Percentiles rank a stretch among this genome's conserved stretches.
These are phyloP conservation scores for Pogostemon cablin DNA, from an alignment of 257 asterid species.

Conservation along the genomic window DNA sequence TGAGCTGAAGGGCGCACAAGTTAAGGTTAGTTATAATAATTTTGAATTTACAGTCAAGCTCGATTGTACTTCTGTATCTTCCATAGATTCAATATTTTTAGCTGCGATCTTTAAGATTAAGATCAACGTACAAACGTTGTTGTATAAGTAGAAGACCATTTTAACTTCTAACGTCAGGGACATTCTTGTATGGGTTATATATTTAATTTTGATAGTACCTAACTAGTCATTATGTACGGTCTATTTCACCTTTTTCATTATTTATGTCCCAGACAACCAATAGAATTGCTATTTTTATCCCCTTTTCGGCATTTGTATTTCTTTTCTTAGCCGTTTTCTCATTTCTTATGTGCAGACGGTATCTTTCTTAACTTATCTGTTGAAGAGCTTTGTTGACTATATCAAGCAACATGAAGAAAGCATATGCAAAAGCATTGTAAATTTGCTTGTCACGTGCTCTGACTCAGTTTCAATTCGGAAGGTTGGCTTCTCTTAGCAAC, in stretches of 20 bases:
- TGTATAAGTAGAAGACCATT: constrained; percentile 1
- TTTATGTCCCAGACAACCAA: neutral
- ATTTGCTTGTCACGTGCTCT: constrained; percentile 97
- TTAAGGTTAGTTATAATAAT: constrained; percentile 60
- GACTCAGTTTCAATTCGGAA: constrained; percentile 96
- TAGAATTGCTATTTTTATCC: constrained; percentile 7
- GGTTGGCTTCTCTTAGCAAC: constrained; percentile 49
- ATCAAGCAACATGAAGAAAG: constrained; percentile 97
- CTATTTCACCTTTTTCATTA: neutral
- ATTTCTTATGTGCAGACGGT: constrained; percentile 72
- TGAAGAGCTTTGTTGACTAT: constrained; percentile 91
- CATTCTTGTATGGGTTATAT: neutral
- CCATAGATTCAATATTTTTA: constrained; percentile 11
- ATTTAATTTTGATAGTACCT: neutral
- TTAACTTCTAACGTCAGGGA: neutral
- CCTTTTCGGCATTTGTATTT: constrained; percentile 17
- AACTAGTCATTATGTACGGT: constrained; percentile 7
- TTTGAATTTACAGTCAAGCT: constrained; percentile 19
- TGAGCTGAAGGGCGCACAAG: constrained; percentile 97
- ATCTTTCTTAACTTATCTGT: constrained; percentile 92
- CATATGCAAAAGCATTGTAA: constrained; percentile 97
- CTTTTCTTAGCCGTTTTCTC: constrained; percentile 15
- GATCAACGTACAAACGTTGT: neutral
- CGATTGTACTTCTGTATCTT: constrained; percentile 28
- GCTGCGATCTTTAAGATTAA: constrained; percentile 10